Percentiles rank a stretch among this genome's conserved stretches.
Evolutionary conservation across 2,329 filamentous ascomycete genomes (phyloP).

Genomic region (Penicillium verrucosum): DNA sequence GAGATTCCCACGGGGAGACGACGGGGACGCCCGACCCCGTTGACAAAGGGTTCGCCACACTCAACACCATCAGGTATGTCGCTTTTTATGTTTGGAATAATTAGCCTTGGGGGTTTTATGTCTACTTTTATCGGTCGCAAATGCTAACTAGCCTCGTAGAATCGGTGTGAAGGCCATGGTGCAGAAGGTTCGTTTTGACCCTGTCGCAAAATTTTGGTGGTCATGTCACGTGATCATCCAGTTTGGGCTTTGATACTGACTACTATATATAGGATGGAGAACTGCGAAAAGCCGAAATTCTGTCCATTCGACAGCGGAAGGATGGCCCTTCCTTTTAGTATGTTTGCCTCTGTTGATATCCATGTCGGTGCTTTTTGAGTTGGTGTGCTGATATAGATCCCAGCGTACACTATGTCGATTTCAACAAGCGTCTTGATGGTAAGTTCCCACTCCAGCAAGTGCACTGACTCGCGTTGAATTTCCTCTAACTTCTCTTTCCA

Average conservation of each 20-base stretch:
- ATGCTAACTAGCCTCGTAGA: constrained; percentile 43
- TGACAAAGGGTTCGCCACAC: constrained; percentile 77
- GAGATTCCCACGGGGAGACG: constrained; percentile 54
- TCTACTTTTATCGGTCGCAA: constrained; percentile 36
- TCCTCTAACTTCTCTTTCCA: constrained; percentile 46
- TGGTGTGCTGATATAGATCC: constrained; percentile 18
- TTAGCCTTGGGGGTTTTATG: background rate
- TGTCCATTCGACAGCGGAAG: constrained; percentile 89
- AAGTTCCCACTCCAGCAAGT: constrained; percentile 12
- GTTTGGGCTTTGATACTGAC: constrained; percentile 8
- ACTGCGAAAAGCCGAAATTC: constrained; percentile 85
- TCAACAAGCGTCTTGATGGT: constrained; percentile 79
- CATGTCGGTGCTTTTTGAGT: background rate
- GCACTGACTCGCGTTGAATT: background rate
- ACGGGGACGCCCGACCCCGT: constrained; percentile 56
- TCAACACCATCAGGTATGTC: constrained; percentile 74
- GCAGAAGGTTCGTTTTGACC: constrained; percentile 58
- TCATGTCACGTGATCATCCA: constrained; percentile 32
- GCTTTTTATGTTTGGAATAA: constrained; percentile 4
- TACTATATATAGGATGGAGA: constrained; percentile 62
- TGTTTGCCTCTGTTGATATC: constrained; percentile 13
- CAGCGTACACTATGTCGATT: constrained; percentile 91
- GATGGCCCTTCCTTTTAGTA: constrained; percentile 82
- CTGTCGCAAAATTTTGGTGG: constrained; percentile 18
- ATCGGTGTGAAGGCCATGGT: constrained; percentile 66